A percentile compares a stretch with the other conserved stretches of the same genome.
phyloP scores from a whole-genome alignment of 2,329 filamentous ascomycete genomes.

The Thielaviopsis ethacetica region DNA sequence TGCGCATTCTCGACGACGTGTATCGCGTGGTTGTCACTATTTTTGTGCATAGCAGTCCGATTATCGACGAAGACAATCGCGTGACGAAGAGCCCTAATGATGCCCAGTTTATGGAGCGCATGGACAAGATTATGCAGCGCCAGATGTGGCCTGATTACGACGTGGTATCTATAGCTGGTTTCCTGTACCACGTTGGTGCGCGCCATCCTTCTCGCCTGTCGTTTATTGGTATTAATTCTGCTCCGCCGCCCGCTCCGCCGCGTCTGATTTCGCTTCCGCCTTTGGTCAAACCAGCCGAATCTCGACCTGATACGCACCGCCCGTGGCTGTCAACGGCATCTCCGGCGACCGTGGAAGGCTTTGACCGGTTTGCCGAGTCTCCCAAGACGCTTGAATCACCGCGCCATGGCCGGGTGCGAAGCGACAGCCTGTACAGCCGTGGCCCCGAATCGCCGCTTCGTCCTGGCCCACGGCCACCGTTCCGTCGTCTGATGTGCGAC shows the following conservation, averaged over 20 bases:
- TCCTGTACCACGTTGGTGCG: slow-evolving; percentile 32
- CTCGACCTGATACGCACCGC: background rate
- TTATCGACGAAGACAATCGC: slow-evolving; percentile 28
- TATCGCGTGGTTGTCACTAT: slow-evolving; percentile 35
- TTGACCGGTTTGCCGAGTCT: slow-evolving; percentile 1
- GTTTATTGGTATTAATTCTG: background rate
- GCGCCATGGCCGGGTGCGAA: slow-evolving; percentile 7
- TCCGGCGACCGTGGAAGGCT: background rate
- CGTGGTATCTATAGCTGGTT: slow-evolving; percentile 31
- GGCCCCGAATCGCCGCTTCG: slow-evolving; percentile 11
- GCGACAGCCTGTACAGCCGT: slow-evolving; percentile 20
- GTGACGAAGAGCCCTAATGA: slow-evolving; percentile 29
- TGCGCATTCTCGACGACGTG: slow-evolving; percentile 26
- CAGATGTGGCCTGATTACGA: slow-evolving; percentile 30
- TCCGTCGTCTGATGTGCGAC: slow-evolving; percentile 55
- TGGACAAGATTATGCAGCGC: slow-evolving; percentile 29
- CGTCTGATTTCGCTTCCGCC: background rate
- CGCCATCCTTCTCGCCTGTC: slow-evolving; percentile 21
- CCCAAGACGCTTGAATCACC: slow-evolving; percentile 10
- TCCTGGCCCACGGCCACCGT: slow-evolving; percentile 31
- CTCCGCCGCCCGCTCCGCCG: background rate
- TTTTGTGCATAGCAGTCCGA: slow-evolving; percentile 28
- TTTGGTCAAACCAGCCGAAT: background rate
- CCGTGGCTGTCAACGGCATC: slow-evolving; percentile 4
- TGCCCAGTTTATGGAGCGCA: slow-evolving; percentile 25